Base-by-base conservation (phyloP, 768 basidiomycete species). In the Ramaria rubella region DNA sequence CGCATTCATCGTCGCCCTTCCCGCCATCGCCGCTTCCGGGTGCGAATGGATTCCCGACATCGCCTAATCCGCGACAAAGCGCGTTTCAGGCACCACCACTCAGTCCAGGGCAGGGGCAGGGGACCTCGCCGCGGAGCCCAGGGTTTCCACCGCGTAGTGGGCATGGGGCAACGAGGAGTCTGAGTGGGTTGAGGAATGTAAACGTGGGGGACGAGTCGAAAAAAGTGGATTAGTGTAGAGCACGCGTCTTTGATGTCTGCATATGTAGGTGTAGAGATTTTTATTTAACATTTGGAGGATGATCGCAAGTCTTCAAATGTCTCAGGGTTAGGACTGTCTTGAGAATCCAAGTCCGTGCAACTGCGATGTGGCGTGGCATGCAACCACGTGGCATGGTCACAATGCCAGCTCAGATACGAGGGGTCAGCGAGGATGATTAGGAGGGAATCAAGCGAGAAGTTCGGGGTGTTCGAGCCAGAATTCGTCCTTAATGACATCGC, bases 401-500 rank as follows among this genome's bases (percentile, higher is more conserved):
- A n/a, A n/a, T n/a, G n/a, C n/a, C n/a, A n/a, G n/a, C n/a, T n/a
- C n/a, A n/a, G n/a, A n/a, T n/a, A n/a, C n/a, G n/a, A n/a, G n/a
- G n/a, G n/a, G n/a, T n/a, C n/a, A n/a, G n/a, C n/a, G n/a, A n/a
- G n/a, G n/a, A n/a, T n/a, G n/a, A n/a, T n/a, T n/a, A n/a, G n/a
- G n/a, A n/a, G n/a, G n/a, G n/a, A n/a, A 27, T 48, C 24, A 6
- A n/a, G 44, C 23, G 34, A 89, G 72, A 24, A 90, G 63, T 49
- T 76, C 69, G 9, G 82, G 79, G 52, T 85, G 70, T 27, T 74
- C 71, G 6, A 75, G 67, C 94, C 94, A 96, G 70, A 95, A 94
- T 0, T 76, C 79, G 52, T 89, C 82, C 53, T 78, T 77, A 58
- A 95, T 93, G 58, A 95, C 79, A 70, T 95, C 93, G 66, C 85